Base-by-base conservation (phyloP, 164 flowering plant species). In the Tetrastigma voinierianum region DNA sequence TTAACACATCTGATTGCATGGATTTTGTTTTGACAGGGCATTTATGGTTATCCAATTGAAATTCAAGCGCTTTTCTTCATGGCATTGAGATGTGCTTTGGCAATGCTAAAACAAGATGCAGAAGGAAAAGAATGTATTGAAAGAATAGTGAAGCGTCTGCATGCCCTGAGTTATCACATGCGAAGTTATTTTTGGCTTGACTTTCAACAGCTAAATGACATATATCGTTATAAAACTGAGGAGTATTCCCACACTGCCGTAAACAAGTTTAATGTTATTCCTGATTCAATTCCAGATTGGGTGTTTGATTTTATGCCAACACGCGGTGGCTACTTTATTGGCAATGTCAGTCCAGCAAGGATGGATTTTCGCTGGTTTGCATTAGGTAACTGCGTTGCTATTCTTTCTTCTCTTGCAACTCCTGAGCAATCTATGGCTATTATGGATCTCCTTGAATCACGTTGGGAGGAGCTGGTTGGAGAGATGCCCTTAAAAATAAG, bases 21-120 rank as follows among this genome's bases (percentile, higher is more conserved):
- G 20, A 32, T 54, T 61, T 19, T 17, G n/a, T 53, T 62, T 65
- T 64, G 61, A 23, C 80, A 88, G 93, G 93, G 93, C 47, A 76
- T 88, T 25, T 86, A 88, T 67, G 93, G 90, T 44, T 88, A 88
- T 66, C 90, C 93, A 1, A 86, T 88, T 48, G 93, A 88, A 72
- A 88, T 88, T 53, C 93, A 88, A 75, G 85, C 93, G 40, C 83
- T 88, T 57, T 88, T 88, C 80, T 88, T 88, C 47, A 88, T 88
- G 93, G 86, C 90, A 14, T 70, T 87, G 70, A 76, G 92, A 61
- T 78, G 84, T 70, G 84, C 92, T 53, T 71, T 80, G 67, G 52
- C 71, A 64, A 70, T 87, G 71, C 82, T 87, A 45, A 87, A 86
- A 68, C 83, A 75, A 14, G 92, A 87, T 51, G 73, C 72, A 0